Evolutionary conservation across 352 stramenopile genomes (phyloP).

Genomic region (Pythium coloratum): DNA sequence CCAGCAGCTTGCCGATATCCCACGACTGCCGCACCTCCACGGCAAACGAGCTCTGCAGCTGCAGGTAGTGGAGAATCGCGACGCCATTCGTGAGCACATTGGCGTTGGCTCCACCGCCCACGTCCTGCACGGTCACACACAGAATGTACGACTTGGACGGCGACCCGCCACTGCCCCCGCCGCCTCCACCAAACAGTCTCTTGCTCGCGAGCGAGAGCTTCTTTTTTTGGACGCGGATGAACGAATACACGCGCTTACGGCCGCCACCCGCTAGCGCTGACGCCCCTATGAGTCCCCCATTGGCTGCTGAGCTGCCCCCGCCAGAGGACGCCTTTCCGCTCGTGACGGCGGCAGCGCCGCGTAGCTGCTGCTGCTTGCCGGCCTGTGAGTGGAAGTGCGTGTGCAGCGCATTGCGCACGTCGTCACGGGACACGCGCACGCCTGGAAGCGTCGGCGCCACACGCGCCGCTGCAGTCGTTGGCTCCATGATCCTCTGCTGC

Average conservation of each 20-base stretch:
- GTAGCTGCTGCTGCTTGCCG: conserved; percentile 29
- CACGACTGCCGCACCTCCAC: conserved; percentile 66
- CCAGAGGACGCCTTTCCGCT: not conserved
- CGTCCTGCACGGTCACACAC: conserved; percentile 61
- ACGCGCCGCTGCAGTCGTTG: not conserved
- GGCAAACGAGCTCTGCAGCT: conserved; percentile 65
- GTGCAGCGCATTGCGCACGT: conserved; percentile 65
- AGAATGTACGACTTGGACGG: conserved; percentile 61
- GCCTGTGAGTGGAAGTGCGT: conserved; percentile 56
- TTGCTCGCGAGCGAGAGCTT: conserved; percentile 54
- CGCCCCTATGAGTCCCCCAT: not conserved
- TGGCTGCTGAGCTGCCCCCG: not conserved
- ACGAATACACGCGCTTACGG: conserved; percentile 56
- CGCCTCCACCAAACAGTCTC: conserved; percentile 45
- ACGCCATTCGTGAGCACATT: not conserved
- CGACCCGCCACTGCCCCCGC: conserved; percentile 21
- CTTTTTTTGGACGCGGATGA: conserved; percentile 69
- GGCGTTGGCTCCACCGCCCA: not conserved
- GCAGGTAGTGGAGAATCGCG: conserved; percentile 60
- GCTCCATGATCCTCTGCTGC: not conserved
- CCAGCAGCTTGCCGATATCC: conserved; percentile 51
- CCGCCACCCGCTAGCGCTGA: not conserved
- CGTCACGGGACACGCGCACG: conserved; percentile 49
- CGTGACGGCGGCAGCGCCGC: conserved; percentile 1
- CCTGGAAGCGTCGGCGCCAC: conserved; percentile 2